A percentile compares a stretch with the other conserved stretches of the same genome.
These are phyloP conservation scores for Metarhizium rileyi DNA, from an alignment of 2,329 filamentous ascomycete genomes.

Conservation along the genomic window DNA sequence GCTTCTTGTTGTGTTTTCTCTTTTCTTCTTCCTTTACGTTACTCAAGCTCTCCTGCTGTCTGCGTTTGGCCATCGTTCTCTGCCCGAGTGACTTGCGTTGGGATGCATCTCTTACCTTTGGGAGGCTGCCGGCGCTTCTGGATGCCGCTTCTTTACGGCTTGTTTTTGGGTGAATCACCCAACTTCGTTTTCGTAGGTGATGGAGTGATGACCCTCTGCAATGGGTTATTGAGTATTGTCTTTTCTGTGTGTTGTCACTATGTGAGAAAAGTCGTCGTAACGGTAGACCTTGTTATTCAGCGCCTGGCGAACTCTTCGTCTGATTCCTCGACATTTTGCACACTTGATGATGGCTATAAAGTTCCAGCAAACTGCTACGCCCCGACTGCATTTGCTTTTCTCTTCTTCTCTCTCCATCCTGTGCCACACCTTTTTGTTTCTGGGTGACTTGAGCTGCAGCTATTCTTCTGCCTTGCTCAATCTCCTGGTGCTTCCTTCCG, in stretches of 20 bases:
- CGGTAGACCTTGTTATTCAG: neutral
- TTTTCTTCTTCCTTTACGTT: neutral
- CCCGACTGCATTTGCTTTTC: neutral
- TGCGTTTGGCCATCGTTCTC: too few species aligned
- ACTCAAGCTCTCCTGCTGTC: too few species aligned
- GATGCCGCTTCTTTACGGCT: neutral
- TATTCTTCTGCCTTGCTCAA: too few species aligned
- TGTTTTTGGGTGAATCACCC: neutral
- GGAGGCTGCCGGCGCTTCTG: neutral
- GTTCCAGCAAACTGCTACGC: neutral
- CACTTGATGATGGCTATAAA: neutral
- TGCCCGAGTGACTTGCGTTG: too few species aligned
- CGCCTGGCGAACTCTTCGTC: neutral
- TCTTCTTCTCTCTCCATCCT: neutral
- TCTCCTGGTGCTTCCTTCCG: too few species aligned
- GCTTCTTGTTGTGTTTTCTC: neutral
- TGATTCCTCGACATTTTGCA: neutral
- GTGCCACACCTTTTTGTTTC: neutral
- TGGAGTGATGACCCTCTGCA: too few species aligned
- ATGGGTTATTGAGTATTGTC: neutral
- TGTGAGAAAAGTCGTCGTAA: neutral
- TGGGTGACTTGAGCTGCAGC: neutral
- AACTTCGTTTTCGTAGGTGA: too few species aligned
- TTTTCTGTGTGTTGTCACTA: neutral
- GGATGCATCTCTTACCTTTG: too few species aligned